Conservation (phyloP, 177 flowering plant genomes). For the Tripterygium wilfordii region DNA sequence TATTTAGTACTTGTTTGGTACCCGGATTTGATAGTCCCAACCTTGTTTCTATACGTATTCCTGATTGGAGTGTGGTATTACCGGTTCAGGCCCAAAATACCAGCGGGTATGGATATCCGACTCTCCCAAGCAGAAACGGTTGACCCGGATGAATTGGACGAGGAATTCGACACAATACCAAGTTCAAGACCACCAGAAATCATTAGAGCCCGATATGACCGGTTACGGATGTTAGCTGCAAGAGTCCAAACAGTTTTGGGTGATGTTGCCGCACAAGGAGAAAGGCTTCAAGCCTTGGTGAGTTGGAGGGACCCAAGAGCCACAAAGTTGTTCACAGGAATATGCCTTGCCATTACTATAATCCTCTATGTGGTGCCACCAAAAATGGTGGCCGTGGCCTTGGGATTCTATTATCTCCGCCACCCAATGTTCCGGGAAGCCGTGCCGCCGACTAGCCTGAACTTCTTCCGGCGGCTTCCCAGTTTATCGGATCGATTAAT, state of each 20-base stretch:
- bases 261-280: constrained; percentile 92
- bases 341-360: constrained; percentile 57
- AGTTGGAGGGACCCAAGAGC: constrained; percentile 99
- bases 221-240: constrained; percentile 74
- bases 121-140: constrained; percentile 73
- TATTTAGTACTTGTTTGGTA: constrained; percentile 93
- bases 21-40: constrained; percentile 89
- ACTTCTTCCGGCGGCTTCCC: constrained; percentile 88
- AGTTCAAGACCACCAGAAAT: constrained; percentile 65
- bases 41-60: constrained; percentile 69
- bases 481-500: constrained; percentile 82
- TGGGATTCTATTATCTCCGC: constrained; percentile 86
- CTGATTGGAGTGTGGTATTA: constrained; percentile 89
- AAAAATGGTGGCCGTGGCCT: constrained; percentile 95
- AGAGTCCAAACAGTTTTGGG: constrained; percentile 86
- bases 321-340: constrained; percentile 70
- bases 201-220: constrained; percentile 64
- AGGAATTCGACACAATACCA: constrained; percentile 86
- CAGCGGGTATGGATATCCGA: constrained; percentile 82
- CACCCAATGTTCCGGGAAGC: constrained; percentile 98
- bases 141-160: constrained; percentile 90
- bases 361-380: constrained; percentile 72
- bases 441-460: constrained; percentile 83
- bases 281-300: constrained; percentile 80
- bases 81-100: constrained; percentile 73